phyloP scores from a whole-genome alignment of 1,284 basidiomycete species.

The Hypsizygus ulmarius region DNA sequence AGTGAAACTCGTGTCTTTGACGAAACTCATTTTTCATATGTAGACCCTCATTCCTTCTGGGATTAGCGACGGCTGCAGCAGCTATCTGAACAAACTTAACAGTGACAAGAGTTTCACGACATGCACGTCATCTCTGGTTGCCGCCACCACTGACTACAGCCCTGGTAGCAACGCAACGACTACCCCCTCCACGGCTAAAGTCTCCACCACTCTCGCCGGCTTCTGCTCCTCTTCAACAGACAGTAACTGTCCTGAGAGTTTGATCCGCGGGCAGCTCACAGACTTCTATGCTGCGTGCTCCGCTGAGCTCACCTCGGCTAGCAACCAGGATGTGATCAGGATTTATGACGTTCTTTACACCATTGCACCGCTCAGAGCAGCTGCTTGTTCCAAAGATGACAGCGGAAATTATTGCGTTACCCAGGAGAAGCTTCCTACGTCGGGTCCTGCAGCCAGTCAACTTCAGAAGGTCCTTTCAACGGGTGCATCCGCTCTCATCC shows the following conservation, averaged over 20 bases:
- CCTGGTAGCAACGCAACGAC: conserved; percentile 44
- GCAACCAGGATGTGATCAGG: conserved; percentile 49
- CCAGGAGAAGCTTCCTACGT: conserved; percentile 33
- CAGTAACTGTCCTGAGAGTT: conserved; percentile 53
- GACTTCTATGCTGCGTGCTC: conserved; percentile 70
- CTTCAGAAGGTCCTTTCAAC: conserved; percentile 18
- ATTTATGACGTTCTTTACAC: conserved; percentile 81
- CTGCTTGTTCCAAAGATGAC: conserved; percentile 76
- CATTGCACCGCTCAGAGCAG: conserved; percentile 58
- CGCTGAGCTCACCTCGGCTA: conserved; percentile 58
- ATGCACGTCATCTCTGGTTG: conserved; percentile 67
- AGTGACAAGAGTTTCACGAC: conserved; percentile 50
- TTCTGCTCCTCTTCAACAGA: conserved; percentile 53
- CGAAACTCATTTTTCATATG: conserved; percentile 7
- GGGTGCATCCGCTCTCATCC: conserved; percentile 37
- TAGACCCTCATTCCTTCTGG: conserved; percentile 54
- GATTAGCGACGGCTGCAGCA: conserved; percentile 56
- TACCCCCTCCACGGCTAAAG: conserved; percentile 40
- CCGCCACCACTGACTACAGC: conserved; percentile 59
- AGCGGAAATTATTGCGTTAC: conserved; percentile 66
- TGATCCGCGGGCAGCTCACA: conserved; percentile 60
- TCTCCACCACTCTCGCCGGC: conserved; percentile 52
- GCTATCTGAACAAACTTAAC: conserved; percentile 66
- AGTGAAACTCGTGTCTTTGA: conserved; percentile 2
- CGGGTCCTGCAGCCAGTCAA: conserved; percentile 6